These are phyloP conservation scores for Cystobasidium slooffiae DNA, from an alignment of 1,284 basidiomycete species.

Conservation along the genomic window DNA sequence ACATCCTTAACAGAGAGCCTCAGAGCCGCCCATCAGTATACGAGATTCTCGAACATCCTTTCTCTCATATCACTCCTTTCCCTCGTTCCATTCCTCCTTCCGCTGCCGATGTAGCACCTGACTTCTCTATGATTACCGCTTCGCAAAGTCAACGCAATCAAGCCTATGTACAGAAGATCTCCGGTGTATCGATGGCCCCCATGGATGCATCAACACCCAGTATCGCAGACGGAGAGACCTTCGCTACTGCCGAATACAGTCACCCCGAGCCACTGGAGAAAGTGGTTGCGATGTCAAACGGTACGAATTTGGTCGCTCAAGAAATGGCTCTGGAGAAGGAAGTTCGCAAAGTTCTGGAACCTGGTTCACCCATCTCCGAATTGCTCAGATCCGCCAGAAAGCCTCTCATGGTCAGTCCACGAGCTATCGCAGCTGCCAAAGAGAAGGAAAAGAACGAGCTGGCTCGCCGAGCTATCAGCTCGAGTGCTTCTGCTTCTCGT, in stretches of 20 bases:
- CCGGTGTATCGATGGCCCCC: slow-evolving; percentile 22
- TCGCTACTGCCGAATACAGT: slow-evolving; percentile 3
- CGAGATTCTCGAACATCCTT: slow-evolving; percentile 81
- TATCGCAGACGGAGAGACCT: slow-evolving; percentile 24
- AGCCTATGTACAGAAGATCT: slow-evolving; percentile 26
- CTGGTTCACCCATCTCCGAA: slow-evolving; percentile 90
- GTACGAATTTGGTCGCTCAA: slow-evolving; percentile 37
- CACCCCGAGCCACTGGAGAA: slow-evolving; percentile 38
- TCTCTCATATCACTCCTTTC: slow-evolving; percentile 81
- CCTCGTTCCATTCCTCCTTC: slow-evolving; percentile 73
- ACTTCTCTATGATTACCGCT: slow-evolving; percentile 40
- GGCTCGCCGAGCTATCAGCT: slow-evolving; percentile 23
- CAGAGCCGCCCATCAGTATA: slow-evolving; percentile 77
- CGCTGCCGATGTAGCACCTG: slow-evolving; percentile 30
- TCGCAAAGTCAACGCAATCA: slow-evolving; percentile 43
- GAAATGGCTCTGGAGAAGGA: slow-evolving; percentile 70
- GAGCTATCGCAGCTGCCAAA: slow-evolving; percentile 18
- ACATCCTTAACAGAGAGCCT: slow-evolving; percentile 83
- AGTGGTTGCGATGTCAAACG: slow-evolving; percentile 37
- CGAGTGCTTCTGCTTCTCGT: slow-evolving; percentile 20
- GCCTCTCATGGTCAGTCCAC: slow-evolving; percentile 74
- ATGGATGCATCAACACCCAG: slow-evolving; percentile 12
- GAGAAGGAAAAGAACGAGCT: slow-evolving; percentile 44
- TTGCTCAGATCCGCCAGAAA: slow-evolving; percentile 83
- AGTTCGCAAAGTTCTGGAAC: slow-evolving; percentile 92